Percentiles rank a stretch among this genome's conserved stretches.
Conservation (phyloP, 805 yeast genomes). For the Saccharomycopsis fibuligera region DNA sequence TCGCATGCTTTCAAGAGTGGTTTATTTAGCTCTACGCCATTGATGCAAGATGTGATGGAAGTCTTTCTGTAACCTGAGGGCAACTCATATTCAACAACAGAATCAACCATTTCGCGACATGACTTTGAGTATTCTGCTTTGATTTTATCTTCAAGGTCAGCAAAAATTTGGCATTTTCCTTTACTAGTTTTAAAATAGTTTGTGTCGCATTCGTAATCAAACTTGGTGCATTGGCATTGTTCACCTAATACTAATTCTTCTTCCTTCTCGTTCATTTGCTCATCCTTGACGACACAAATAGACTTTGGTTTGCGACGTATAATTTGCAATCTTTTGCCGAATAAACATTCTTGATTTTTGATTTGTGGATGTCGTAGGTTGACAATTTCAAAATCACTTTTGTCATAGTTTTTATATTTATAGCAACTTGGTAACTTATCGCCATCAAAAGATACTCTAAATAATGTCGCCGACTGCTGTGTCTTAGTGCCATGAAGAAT, state of each 20-base stretch:
- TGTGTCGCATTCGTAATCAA: slow-evolving; percentile 91
- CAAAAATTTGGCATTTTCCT: slow-evolving; percentile 51
- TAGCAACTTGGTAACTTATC: no score
- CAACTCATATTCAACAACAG: slow-evolving; percentile 66
- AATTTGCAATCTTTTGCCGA: slow-evolving; percentile 62
- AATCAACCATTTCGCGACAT: slow-evolving; percentile 44
- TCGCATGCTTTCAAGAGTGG: slow-evolving; percentile 75
- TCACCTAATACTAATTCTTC: no score
- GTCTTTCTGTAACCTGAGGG: slow-evolving; percentile 92
- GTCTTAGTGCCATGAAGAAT: slow-evolving; percentile 96
- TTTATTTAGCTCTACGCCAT: slow-evolving; percentile 62
- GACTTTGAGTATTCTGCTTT: slow-evolving; percentile 54
- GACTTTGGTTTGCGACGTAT: slow-evolving; percentile 50
- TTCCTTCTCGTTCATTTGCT: no score
- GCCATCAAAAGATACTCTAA: slow-evolving; percentile 46
- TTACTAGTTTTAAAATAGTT: slow-evolving; percentile 64
- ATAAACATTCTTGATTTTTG: slow-evolving; percentile 45
- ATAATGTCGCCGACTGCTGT: slow-evolving; percentile 74
- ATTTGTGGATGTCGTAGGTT: slow-evolving; percentile 50
- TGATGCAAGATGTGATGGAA: slow-evolving; percentile 77
- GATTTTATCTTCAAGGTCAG: slow-evolving; percentile 61
- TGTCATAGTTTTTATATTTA: no score
- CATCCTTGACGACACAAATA: slow-evolving; percentile 66
- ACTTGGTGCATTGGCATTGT: slow-evolving; percentile 69
- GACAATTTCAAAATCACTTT: slow-evolving; percentile 59